Conservation (phyloP, 2,329 filamentous ascomycete genomes). For the Didymella lethalis region DNA sequence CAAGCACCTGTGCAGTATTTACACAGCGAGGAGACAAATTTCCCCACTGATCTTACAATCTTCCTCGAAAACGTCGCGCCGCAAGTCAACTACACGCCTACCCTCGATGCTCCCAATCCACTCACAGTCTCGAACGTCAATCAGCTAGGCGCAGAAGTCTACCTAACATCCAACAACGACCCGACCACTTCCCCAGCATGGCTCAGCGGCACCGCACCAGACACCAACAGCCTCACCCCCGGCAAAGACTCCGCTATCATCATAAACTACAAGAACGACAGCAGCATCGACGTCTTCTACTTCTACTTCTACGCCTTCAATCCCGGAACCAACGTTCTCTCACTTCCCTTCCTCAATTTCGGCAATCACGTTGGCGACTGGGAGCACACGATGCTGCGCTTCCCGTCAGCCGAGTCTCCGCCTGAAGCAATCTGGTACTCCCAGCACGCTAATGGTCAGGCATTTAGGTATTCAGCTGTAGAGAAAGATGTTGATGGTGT, state of each 20-base stretch:
- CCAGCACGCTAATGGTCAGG: constrained; percentile 69
- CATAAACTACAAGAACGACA: constrained; percentile 63
- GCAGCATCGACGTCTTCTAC: constrained; percentile 67
- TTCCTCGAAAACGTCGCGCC: constrained; percentile 55
- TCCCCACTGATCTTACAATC: constrained; percentile 54
- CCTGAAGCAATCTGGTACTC: constrained; percentile 68
- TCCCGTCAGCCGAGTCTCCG: constrained; percentile 57
- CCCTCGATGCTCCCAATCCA: constrained; percentile 46
- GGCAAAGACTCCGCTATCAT: constrained; percentile 63
- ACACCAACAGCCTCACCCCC: constrained; percentile 59
- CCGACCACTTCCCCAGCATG: constrained; percentile 53
- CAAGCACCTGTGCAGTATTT: constrained; percentile 57
- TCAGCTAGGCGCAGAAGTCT: constrained; percentile 53
- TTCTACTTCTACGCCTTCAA: constrained; percentile 70
- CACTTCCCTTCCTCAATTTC: constrained; percentile 53
- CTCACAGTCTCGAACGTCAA: constrained; percentile 55
- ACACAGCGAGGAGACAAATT: constrained; percentile 53
- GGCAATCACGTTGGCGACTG: constrained; percentile 71
- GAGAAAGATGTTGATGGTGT: constrained; percentile 63
- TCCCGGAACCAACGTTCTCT: constrained; percentile 61
- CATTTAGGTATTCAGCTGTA: constrained; percentile 65
- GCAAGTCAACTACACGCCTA: constrained; percentile 46
- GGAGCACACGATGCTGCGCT: constrained; percentile 74
- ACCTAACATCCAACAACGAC: constrained; percentile 56
- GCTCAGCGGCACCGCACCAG: constrained; percentile 62